Percentiles rank a stretch among this genome's conserved stretches.
Conservation (phyloP, 2,329 filamentous ascomycete genomes). For the Dactylellina sp. region DNA sequence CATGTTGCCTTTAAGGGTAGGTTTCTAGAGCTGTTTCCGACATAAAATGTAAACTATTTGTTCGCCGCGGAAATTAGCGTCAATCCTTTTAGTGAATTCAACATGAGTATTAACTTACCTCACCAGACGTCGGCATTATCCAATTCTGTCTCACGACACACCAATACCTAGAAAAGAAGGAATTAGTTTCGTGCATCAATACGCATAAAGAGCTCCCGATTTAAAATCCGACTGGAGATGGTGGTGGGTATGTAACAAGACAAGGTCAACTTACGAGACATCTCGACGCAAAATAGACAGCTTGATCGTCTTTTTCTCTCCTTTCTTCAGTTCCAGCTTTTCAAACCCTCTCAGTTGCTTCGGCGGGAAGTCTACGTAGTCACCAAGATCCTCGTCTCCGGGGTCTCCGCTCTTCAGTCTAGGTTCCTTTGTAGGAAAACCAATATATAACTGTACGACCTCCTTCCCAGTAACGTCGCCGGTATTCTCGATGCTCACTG, state of each 20-base stretch:
- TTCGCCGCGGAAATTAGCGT: background rate
- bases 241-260: background rate
- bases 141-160: constrained; percentile 71
- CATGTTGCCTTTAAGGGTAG: constrained; percentile 20
- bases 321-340: constrained; percentile 71
- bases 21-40: constrained; percentile 56
- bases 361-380: constrained; percentile 70
- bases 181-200: background rate
- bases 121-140: constrained; percentile 66
- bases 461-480: constrained; percentile 68
- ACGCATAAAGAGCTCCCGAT: no score
- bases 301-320: constrained; percentile 68
- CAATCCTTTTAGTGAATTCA: background rate
- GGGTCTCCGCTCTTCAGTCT: constrained; percentile 31
- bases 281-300: constrained; percentile 72
- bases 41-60: constrained; percentile 40
- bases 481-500: constrained; percentile 72
- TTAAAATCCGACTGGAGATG: background rate
- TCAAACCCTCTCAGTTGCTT: constrained; percentile 75
- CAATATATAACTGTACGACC: constrained; percentile 71
- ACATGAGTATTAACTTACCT: constrained; percentile 12
- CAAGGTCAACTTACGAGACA: constrained; percentile 61
- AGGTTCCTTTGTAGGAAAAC: constrained; percentile 69
- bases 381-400: constrained; percentile 22
- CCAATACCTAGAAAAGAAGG: constrained; percentile 69